These are phyloP conservation scores for Fusarium circinatum DNA, from an alignment of 2,329 filamentous ascomycete species.

Conservation along the genomic window DNA sequence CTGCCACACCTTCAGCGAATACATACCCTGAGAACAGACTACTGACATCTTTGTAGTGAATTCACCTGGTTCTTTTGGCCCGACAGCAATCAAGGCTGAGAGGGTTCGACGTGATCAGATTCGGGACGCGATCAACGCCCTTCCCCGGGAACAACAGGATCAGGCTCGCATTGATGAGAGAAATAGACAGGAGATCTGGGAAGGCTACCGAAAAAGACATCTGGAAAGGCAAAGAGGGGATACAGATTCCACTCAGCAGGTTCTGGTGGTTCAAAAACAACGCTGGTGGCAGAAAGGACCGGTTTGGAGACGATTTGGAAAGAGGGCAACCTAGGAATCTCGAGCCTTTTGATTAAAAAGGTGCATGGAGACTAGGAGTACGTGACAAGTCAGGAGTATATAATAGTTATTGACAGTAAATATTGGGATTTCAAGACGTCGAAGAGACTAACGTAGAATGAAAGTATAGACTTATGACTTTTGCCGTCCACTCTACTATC, in stretches of 20 bases:
- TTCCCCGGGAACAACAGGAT: rapidly evolving
- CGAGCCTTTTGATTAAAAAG: neutral
- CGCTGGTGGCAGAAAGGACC: neutral
- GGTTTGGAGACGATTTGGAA: neutral
- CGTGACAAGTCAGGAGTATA: too few relatives aligned
- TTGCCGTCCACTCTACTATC: too few relatives aligned
- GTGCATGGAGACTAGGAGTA: too few relatives aligned
- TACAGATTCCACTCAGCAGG: too few relatives aligned
- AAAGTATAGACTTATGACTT: too few relatives aligned
- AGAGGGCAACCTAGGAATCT: neutral
- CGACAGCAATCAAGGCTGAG: neutral
- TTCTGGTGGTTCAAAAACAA: rapidly evolving
- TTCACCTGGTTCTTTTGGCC: neutral
- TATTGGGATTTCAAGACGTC: too few relatives aligned
- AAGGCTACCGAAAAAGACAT: neutral
- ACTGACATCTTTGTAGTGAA: neutral
- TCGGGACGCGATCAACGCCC: neutral
- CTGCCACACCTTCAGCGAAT: too few relatives aligned
- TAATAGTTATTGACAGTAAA: too few relatives aligned
- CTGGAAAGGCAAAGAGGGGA: too few relatives aligned
- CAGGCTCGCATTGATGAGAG: neutral
- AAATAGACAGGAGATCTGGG: neutral
- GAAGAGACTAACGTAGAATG: too few relatives aligned
- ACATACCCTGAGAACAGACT: too few relatives aligned
- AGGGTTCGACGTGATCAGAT: neutral